Conservation (phyloP, 345 rosid species). For the Citropsis articulata region DNA sequence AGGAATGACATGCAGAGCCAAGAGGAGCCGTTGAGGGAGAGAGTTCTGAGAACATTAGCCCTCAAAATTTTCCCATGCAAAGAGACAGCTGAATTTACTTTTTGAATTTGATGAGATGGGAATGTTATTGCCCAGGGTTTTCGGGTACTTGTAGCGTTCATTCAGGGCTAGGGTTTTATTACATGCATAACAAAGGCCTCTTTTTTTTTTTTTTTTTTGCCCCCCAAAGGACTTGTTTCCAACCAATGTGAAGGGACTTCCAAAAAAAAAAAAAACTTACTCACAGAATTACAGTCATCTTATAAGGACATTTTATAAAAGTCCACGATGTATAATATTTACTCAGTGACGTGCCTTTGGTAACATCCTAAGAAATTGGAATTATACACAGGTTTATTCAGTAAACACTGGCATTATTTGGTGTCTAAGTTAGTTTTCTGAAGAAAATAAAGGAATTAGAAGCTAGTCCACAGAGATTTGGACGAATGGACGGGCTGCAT, state of each 20-base stretch:
- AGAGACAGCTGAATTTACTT: not conserved
- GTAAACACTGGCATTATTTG: not conserved
- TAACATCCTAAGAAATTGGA: not conserved
- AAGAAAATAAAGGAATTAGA: not conserved
- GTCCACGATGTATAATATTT: not conserved
- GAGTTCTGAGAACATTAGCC: constrained; percentile 32
- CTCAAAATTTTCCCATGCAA: not conserved
- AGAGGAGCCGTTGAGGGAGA: constrained; percentile 42
- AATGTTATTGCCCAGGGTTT: not conserved
- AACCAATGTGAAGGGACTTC: not conserved
- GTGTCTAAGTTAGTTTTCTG: not conserved
- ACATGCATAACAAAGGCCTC: not conserved
- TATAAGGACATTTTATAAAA: not conserved
- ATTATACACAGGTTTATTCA: not conserved
- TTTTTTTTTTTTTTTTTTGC: not conserved
- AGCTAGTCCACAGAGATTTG: not conserved
- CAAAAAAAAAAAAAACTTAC: not conserved
- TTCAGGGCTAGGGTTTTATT: not conserved
- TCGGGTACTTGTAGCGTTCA: not conserved
- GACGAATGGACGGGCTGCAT: not conserved
- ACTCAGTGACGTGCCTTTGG: not conserved
- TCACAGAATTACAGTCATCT: not conserved
- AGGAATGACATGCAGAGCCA: not conserved
- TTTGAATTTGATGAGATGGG: not conserved
- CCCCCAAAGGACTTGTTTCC: not conserved